Evolutionary conservation across 2,329 filamentous ascomycete genomes (phyloP).

Genomic region (Aspergillus amoenus): DNA sequence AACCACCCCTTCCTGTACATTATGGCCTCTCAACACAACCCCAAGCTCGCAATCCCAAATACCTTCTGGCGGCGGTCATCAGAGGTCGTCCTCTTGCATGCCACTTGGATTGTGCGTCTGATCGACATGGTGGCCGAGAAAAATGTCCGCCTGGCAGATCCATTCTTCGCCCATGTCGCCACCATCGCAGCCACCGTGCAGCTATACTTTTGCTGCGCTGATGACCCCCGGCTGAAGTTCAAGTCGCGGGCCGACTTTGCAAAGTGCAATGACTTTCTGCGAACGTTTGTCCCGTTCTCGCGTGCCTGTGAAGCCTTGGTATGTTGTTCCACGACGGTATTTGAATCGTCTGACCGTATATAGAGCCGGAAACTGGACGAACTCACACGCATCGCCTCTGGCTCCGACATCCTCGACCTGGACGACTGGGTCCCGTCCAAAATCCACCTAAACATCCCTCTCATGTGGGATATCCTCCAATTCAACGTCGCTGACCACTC

Average conservation of each 20-base stretch:
- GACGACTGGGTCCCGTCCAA: slow-evolving; percentile 55
- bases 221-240: slow-evolving; percentile 49
- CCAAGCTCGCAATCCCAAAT: slow-evolving; percentile 54
- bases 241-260: slow-evolving; percentile 55
- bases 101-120: slow-evolving; percentile 56
- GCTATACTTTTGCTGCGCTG: slow-evolving; percentile 55
- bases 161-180: slow-evolving; percentile 53
- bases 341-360: slow-evolving; percentile 19
- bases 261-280: slow-evolving; percentile 52
- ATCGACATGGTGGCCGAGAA: slow-evolving; percentile 57
- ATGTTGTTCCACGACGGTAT: slow-evolving; percentile 42
- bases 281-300: slow-evolving; percentile 50
- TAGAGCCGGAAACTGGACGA: slow-evolving; percentile 51
- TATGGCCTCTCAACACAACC: slow-evolving; percentile 52
- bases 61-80: slow-evolving; percentile 56
- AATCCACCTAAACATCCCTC: slow-evolving; percentile 53
- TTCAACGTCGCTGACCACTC: slow-evolving; percentile 41
- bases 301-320: slow-evolving; percentile 49
- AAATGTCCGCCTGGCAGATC: slow-evolving; percentile 50
- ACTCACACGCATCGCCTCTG: slow-evolving; percentile 52
- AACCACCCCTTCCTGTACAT: slow-evolving; percentile 58
- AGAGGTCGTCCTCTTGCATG: slow-evolving; percentile 52
- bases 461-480: slow-evolving; percentile 56
- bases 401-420: slow-evolving; percentile 47
- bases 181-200: slow-evolving; percentile 56